These are phyloP conservation scores for Dalbergia oliveri DNA, from an alignment of 306 rosid genomes.

Conservation along the genomic window DNA sequence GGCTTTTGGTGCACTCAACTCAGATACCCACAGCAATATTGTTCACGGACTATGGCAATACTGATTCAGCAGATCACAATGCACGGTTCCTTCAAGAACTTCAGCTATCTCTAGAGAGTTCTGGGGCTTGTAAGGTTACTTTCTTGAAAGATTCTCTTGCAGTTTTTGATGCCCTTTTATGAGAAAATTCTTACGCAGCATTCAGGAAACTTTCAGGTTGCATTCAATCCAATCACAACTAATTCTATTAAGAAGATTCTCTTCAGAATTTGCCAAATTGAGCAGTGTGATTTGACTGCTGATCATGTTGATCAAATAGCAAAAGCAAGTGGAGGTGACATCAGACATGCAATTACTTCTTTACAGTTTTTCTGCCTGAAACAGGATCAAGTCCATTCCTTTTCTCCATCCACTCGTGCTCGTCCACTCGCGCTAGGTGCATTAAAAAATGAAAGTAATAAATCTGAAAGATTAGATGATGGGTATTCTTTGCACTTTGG, in stretches of 20 bases:
- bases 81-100: conserved; percentile 67
- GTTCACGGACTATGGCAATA: conserved; percentile 72
- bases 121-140: conserved; percentile 99
- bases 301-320: conserved; percentile 86
- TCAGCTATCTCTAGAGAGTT: conserved; percentile 70
- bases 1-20: conserved; percentile 70
- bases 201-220: conserved; percentile 68
- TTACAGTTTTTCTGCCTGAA: conserved; percentile 83
- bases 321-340: conserved; percentile 94
- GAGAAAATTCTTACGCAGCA: conserved; percentile 36
- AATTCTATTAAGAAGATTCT: conserved; percentile 80
- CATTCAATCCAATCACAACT: conserved; percentile 85
- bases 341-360: conserved; percentile 92
- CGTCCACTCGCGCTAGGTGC: conserved; percentile 8
- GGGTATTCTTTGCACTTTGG: conserved; percentile 70
- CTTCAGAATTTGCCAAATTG: conserved; percentile 74
- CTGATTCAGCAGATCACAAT: conserved; percentile 74
- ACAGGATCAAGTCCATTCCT: conserved; percentile 57
- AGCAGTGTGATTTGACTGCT: conserved; percentile 64
- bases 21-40: conserved; percentile 84
- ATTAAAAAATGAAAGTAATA: conserved; percentile 51
- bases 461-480: conserved; percentile 44
- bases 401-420: conserved; percentile 45
- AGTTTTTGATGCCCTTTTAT: conserved; percentile 24
- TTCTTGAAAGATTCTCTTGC: conserved; percentile 51